Evolutionary conservation across 2,329 filamentous ascomycete genomes (phyloP).

Genomic region (Colletotrichum endophyticum): DNA sequence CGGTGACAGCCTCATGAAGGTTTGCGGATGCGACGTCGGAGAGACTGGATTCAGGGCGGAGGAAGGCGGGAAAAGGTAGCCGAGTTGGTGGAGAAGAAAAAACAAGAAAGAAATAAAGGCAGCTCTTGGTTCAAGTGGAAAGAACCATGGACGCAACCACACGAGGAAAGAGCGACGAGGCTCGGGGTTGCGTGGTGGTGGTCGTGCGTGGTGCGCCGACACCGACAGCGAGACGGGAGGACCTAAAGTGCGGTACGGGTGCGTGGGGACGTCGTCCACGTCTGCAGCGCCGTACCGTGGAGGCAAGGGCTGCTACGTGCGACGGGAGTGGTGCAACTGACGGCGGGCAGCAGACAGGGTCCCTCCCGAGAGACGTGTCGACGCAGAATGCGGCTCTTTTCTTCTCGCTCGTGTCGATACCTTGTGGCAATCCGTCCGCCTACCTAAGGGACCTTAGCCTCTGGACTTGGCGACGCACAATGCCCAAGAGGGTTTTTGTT

Average conservation of each 20-base stretch:
- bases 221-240: neutral
- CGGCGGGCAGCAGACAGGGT: neutral
- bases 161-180: constrained; percentile 17
- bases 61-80: neutral
- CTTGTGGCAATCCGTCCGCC: neutral
- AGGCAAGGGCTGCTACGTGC: constrained; percentile 14
- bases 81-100: neutral
- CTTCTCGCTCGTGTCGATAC: neutral
- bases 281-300: neutral
- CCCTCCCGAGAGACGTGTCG: neutral
- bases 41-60: neutral
- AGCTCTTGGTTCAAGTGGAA: neutral
- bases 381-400: neutral
- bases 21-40: constrained; percentile 14
- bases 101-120: neutral
- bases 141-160: constrained; percentile 14
- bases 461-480: neutral
- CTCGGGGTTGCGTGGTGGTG: neutral
- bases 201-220: neutral
- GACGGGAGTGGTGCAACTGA: neutral
- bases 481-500: neutral
- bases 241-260: neutral
- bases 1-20: constrained; percentile 22
- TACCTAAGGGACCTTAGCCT: neutral
- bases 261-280: constrained; percentile 11